phyloP scores from a whole-genome alignment of 352 stramenopile genomes.

The Globisporangium uncinulatum region DNA sequence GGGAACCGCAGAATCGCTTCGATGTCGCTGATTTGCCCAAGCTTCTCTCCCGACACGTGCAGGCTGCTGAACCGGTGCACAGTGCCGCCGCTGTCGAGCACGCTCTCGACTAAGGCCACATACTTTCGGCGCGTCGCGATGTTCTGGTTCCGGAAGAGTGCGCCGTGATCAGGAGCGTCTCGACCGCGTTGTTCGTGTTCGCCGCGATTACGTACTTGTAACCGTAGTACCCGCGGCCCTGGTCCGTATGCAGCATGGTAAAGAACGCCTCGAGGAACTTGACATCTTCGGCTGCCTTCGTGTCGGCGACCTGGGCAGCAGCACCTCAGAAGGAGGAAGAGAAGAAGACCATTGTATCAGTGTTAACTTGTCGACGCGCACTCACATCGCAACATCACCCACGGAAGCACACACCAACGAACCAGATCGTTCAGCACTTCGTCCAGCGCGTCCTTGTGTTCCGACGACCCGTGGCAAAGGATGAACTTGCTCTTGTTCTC shows the following conservation, averaged over 20 bases:
- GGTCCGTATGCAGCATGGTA: constrained; percentile 93
- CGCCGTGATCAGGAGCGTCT: constrained; percentile 93
- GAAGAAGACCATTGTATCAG: no score
- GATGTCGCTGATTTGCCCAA: constrained; percentile 93
- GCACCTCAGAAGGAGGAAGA: no score
- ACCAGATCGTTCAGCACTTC: constrained; percentile 93
- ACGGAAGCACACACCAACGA: neutral
- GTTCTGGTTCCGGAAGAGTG: constrained; percentile 91
- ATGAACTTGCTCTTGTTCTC: constrained; percentile 98
- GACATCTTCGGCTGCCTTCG: constrained; percentile 92
- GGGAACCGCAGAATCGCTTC: constrained; percentile 95
- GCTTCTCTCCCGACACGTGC: constrained; percentile 94
- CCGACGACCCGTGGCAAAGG: constrained; percentile 91
- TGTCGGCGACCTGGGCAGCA: constrained; percentile 93
- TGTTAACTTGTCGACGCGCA: no score
- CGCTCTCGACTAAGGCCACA: constrained; percentile 92
- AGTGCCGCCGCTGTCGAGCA: constrained; percentile 86
- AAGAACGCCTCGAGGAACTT: constrained; percentile 95
- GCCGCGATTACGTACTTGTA: constrained; percentile 92
- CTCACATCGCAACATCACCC: no score
- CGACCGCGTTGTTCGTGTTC: constrained; percentile 91
- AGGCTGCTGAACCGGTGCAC: constrained; percentile 94
- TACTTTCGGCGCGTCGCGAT: constrained; percentile 88
- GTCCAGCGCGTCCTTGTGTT: constrained; percentile 97
- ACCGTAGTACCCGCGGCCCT: constrained; percentile 96